Conservation (phyloP, 2,329 filamentous ascomycete species). For the Aspergillus sp. region DNA sequence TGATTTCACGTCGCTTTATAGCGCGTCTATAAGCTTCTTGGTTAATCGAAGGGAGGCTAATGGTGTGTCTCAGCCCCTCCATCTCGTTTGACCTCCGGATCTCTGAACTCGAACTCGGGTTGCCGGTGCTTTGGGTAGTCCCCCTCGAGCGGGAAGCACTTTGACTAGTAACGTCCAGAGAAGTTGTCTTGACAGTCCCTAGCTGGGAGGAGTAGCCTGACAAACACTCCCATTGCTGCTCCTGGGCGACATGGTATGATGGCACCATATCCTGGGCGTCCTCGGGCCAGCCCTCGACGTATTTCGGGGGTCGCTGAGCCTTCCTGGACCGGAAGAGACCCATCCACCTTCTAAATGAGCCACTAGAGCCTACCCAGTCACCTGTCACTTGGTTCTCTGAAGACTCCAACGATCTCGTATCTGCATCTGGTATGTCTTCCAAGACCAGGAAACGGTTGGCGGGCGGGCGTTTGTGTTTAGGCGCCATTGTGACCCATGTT, state of each 20-base stretch:
- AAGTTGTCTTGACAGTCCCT: constrained; percentile 71
- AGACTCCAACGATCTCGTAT: constrained; percentile 3
- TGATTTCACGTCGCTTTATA: constrained; percentile 64
- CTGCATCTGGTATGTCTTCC: constrained; percentile 1
- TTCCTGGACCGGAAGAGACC: constrained; percentile 27
- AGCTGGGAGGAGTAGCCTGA: constrained; percentile 75
- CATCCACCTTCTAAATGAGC: constrained; percentile 33
- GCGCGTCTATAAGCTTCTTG: constrained; percentile 63
- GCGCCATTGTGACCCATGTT: constrained; percentile 6
- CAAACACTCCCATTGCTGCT: constrained; percentile 50
- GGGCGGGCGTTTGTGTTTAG: constrained; percentile 3
- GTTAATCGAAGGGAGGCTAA: constrained; percentile 50
- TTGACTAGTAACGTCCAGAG: constrained; percentile 64
- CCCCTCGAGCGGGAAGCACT: constrained; percentile 58
- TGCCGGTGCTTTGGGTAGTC: constrained; percentile 52
- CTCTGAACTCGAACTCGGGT: constrained; percentile 50
- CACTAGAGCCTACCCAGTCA: background rate
- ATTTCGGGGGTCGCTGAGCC: constrained; percentile 14
- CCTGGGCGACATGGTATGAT: constrained; percentile 15
- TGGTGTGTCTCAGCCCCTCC: constrained; percentile 46
- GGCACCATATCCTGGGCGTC: constrained; percentile 4
- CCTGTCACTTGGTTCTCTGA: constrained; percentile 5
- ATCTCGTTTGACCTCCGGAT: constrained; percentile 56
- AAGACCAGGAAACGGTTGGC: background rate
- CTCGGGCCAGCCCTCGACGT: constrained; percentile 33